A percentile compares a stretch with the other conserved stretches of the same genome.
Conservation (phyloP, 139 green algal genomes). For the Asterochloris erici region DNA sequence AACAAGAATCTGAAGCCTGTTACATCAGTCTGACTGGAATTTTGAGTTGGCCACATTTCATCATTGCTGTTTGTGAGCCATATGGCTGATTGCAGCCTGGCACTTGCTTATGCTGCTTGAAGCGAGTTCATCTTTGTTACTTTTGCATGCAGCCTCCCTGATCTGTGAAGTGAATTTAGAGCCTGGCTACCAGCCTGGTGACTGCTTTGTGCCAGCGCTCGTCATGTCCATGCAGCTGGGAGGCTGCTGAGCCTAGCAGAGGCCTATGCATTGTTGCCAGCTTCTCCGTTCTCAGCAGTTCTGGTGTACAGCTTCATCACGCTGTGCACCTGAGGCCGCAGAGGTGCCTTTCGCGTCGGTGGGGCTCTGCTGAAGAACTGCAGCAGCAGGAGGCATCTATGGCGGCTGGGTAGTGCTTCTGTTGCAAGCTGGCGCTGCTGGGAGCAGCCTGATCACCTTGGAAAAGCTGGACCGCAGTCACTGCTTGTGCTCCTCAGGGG, state of each 20-base stretch:
- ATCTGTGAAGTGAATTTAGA: not conserved
- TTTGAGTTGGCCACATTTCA: not conserved
- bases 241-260: not conserved
- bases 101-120: too few species aligned
- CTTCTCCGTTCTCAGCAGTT: not conserved
- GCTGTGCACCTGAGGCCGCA: conserved; percentile 10
- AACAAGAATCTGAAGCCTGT: not conserved
- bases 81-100: not conserved
- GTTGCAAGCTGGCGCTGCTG: not conserved
- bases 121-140: not conserved
- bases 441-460: conserved; percentile 4
- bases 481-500: conserved; percentile 52
- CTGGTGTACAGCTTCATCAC: conserved; percentile 5
- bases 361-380: conserved; percentile 8
- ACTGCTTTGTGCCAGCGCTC: not conserved
- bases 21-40: not conserved
- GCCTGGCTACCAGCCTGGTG: not conserved
- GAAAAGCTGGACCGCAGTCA: conserved; percentile 58
- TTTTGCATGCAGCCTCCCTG: not conserved
- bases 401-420: not conserved
- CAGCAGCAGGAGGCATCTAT: not conserved
- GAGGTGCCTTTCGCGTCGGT: not conserved
- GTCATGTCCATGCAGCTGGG: conserved; percentile 4
- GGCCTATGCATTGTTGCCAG: not conserved
- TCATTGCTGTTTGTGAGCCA: not conserved